These are phyloP conservation scores for Lentinula sp. DNA, from an alignment of 768 basidiomycete species.

Conservation along the genomic window DNA sequence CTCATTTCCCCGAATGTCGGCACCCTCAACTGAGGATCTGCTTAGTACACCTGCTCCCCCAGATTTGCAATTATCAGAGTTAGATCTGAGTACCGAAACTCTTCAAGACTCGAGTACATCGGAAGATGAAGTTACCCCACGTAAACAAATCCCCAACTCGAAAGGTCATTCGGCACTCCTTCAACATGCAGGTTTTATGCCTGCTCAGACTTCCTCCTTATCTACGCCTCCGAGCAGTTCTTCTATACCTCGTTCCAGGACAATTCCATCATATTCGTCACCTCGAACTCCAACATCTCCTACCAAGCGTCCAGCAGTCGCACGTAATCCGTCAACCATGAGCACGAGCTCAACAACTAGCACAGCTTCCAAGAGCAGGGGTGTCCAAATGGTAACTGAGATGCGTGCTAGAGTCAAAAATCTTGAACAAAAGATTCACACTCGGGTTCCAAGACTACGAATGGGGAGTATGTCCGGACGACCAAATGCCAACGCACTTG, in stretches of 20 bases:
- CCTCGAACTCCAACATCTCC: slow-evolving; percentile 41
- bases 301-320: slow-evolving; percentile 28
- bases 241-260: slow-evolving; percentile 50
- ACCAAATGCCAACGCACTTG: slow-evolving; percentile 31
- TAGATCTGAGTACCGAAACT: slow-evolving; percentile 39
- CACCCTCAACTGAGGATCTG: slow-evolving; percentile 45
- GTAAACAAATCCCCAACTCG: slow-evolving; percentile 22
- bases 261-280: slow-evolving; percentile 46
- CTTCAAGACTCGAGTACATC: slow-evolving; percentile 30
- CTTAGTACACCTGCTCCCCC: slow-evolving; percentile 53
- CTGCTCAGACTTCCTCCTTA: slow-evolving; percentile 31
- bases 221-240: slow-evolving; percentile 36
- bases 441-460: slow-evolving; percentile 76
- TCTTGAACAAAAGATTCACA: slow-evolving; percentile 83
- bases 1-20: slow-evolving; percentile 11
- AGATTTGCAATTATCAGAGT: slow-evolving; percentile 55
- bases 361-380: slow-evolving; percentile 64
- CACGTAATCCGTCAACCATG: slow-evolving; percentile 31
- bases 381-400: slow-evolving; percentile 89
- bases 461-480: slow-evolving; percentile 72
- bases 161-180: slow-evolving; percentile 43
- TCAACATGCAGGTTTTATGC: slow-evolving; percentile 44
- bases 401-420: slow-evolving; percentile 83
- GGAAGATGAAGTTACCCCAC: slow-evolving; percentile 26
- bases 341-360: slow-evolving; percentile 36